phyloP scores from a whole-genome alignment of 306 rosid genomes.

The Rosa chinensis region DNA sequence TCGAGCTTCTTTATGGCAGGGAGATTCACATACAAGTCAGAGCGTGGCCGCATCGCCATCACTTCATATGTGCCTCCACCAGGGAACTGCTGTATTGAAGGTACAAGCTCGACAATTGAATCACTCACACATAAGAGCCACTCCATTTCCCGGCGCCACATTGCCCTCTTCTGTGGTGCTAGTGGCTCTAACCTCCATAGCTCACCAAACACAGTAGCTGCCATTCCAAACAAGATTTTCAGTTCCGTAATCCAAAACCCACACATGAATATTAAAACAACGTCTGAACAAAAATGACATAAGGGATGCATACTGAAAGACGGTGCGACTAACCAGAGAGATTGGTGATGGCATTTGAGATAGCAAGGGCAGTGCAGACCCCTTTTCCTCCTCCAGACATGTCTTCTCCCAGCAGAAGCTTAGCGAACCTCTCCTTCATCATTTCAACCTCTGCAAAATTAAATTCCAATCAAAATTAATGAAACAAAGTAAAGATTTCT shows the following conservation, averaged over 20 bases:
- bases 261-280: background rate
- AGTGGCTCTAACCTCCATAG: slow-evolving; percentile 91
- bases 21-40: slow-evolving; percentile 76
- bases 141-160: slow-evolving; percentile 95
- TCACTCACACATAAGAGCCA: slow-evolving; percentile 88
- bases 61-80: slow-evolving; percentile 90
- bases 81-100: slow-evolving; percentile 82
- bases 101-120: slow-evolving; percentile 86
- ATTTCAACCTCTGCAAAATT: slow-evolving; percentile 61
- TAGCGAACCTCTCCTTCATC: slow-evolving; percentile 96
- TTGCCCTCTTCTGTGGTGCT: slow-evolving; percentile 68
- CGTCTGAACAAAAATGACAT: background rate
- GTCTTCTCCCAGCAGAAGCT: slow-evolving; percentile 89
- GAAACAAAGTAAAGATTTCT: background rate
- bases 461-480: background rate
- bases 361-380: slow-evolving; percentile 91
- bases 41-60: slow-evolving; percentile 75
- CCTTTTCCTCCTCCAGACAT: slow-evolving; percentile 99
- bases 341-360: slow-evolving; percentile 90
- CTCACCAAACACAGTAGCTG: slow-evolving; percentile 94
- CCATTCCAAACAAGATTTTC: slow-evolving; percentile 23
- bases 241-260: slow-evolving; percentile 8
- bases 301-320: background rate
- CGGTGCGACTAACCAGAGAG: slow-evolving; percentile 68
- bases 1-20: slow-evolving; percentile 92